Percentiles rank a stretch among this genome's conserved stretches.
Evolutionary conservation across 2,329 filamentous ascomycete species (phyloP).

Genomic region (Scorias spongiosa): DNA sequence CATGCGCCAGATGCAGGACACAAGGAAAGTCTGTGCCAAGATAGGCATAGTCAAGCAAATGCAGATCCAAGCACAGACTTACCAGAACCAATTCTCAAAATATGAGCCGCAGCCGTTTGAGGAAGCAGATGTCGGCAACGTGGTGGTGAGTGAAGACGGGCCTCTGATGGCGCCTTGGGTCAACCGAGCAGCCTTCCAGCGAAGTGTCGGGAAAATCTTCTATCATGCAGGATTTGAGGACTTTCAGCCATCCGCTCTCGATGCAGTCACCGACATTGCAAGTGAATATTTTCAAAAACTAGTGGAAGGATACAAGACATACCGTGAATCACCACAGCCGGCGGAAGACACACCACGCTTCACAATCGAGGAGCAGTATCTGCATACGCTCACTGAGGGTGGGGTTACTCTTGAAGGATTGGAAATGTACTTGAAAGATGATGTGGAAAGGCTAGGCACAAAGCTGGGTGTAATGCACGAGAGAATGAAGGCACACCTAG

Average conservation of each 20-base stretch:
- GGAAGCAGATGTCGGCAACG: conserved; percentile 74
- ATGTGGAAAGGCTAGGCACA: conserved; percentile 68
- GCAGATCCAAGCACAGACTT: conserved; percentile 92
- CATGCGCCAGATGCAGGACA: conserved; percentile 91
- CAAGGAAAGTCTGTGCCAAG: conserved; percentile 86
- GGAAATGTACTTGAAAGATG: conserved; percentile 80
- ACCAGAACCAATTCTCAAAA: conserved; percentile 96
- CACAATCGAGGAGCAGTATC: conserved; percentile 67
- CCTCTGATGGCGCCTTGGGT: conserved; percentile 73
- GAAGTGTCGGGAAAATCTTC: conserved; percentile 85
- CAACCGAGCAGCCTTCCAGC: conserved; percentile 70
- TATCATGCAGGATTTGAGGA: conserved; percentile 96
- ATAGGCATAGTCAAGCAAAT: conserved; percentile 98
- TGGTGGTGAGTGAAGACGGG: conserved; percentile 77
- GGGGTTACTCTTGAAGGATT: conserved; percentile 69
- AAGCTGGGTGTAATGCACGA: conserved; percentile 81
- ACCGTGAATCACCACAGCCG: conserved; percentile 63
- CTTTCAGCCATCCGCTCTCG: conserved; percentile 84
- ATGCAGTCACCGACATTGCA: conserved; percentile 77
- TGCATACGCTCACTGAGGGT: conserved; percentile 74
- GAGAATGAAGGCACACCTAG: conserved; percentile 80
- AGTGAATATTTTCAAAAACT: conserved; percentile 82
- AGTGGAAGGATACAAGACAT: conserved; percentile 62
- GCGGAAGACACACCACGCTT: conserved; percentile 41
- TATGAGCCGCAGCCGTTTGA: conserved; percentile 81